Evolutionary conservation across 306 rosid genomes (phyloP).

Genomic region (Mimosa bimucronata): DNA sequence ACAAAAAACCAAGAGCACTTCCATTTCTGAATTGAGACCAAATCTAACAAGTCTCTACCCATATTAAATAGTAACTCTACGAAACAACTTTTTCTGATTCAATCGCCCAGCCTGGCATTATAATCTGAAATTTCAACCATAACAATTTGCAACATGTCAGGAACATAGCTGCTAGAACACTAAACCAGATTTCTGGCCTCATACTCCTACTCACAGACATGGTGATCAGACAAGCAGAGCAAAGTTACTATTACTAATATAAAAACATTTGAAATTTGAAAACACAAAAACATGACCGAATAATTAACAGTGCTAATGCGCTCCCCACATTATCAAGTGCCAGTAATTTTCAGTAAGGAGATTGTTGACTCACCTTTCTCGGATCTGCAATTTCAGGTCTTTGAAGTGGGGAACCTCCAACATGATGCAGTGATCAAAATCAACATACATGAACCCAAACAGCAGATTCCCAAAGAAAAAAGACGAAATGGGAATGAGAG

Average conservation of each 20-base stretch:
- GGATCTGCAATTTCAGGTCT: constrained; percentile 42
- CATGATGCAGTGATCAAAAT: neutral
- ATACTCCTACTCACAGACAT: neutral
- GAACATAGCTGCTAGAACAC: constrained; percentile 25
- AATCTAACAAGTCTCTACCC: constrained; percentile 52
- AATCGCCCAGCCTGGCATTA: neutral
- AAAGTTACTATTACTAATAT: neutral
- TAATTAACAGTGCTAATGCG: constrained; percentile 15
- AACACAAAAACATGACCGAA: constrained; percentile 12
- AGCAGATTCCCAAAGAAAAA: neutral
- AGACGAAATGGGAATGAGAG: neutral
- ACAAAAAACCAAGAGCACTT: constrained; percentile 74
- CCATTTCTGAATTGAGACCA: constrained; percentile 64
- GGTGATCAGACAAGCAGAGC: constrained; percentile 10
- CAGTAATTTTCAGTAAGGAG: neutral
- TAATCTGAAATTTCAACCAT: constrained; percentile 47
- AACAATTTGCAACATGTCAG: constrained; percentile 15
- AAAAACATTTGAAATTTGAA: constrained; percentile 13
- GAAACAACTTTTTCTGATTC: constrained; percentile 6
- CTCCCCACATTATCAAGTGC: constrained; percentile 14
- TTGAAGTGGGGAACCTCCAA: constrained; percentile 26
- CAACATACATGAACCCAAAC: neutral
- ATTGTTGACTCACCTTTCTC: constrained; percentile 36
- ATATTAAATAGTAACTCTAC: constrained; percentile 27
- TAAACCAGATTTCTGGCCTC: neutral